A percentile compares a stretch with the other conserved stretches of the same genome.
These are phyloP conservation scores for Ceratobasidium sp. DNA, from an alignment of 1,284 basidiomycete species.

Conservation along the genomic window DNA sequence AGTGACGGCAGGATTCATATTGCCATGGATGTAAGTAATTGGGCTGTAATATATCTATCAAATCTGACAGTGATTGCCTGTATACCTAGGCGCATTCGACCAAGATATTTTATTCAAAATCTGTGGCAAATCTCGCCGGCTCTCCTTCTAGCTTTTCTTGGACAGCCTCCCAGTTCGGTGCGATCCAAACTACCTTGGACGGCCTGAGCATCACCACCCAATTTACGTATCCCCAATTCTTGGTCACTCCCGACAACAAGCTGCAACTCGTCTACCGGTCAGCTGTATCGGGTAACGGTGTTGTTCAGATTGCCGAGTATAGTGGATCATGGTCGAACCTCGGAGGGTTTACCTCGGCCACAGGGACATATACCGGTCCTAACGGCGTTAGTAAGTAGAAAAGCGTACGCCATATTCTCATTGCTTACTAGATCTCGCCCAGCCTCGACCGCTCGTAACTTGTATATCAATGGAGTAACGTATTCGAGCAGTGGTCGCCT, in stretches of 20 bases:
- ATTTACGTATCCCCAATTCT: constrained; percentile 50
- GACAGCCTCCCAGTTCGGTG: constrained; percentile 45
- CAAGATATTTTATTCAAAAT: constrained; percentile 46
- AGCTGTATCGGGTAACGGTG: constrained; percentile 46
- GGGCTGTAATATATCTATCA: too few relatives aligned
- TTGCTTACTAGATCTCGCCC: not conserved
- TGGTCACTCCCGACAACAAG: constrained; percentile 48
- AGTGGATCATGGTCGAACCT: constrained; percentile 48
- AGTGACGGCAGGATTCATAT: constrained; percentile 49
- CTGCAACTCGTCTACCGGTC: constrained; percentile 48
- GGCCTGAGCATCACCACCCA: constrained; percentile 46
- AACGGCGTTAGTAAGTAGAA: constrained; percentile 46
- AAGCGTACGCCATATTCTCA: not conserved
- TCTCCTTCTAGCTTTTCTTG: constrained; percentile 43
- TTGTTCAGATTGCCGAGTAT: constrained; percentile 43
- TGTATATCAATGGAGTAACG: constrained; percentile 51
- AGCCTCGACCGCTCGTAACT: constrained; percentile 34
- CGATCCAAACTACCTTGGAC: constrained; percentile 43
- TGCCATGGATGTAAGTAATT: constrained; percentile 48
- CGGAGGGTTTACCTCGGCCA: constrained; percentile 46
- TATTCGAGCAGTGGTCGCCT: constrained; percentile 47
- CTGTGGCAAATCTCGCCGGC: constrained; percentile 43
- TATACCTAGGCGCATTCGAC: constrained; percentile 31
- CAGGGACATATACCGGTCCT: constrained; percentile 47
- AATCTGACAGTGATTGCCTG: too few relatives aligned